Evolutionary conservation across 805 yeast genomes (phyloP).

Genomic region (Yamadazyma kitorensis): DNA sequence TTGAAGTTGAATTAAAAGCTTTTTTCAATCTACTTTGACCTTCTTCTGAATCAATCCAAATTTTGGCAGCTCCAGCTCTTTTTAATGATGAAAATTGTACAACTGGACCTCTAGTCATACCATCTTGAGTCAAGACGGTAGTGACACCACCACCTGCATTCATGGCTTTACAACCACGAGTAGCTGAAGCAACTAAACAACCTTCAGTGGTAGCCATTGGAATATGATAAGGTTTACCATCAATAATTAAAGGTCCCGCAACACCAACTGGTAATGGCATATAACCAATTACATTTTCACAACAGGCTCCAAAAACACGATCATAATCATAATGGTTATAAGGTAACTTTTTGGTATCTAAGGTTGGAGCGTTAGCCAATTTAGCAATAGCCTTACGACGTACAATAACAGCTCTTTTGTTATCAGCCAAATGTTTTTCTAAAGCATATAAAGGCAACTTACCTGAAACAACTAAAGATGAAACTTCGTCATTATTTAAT

Average conservation of each 20-base stretch:
- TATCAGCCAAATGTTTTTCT: constrained; percentile 87
- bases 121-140: constrained; percentile 90
- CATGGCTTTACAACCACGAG: constrained; percentile 98
- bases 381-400: constrained; percentile 92
- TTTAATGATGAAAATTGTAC: constrained; percentile 78
- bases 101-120: constrained; percentile 99
- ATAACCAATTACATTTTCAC: constrained; percentile 96
- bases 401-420: constrained; percentile 86
- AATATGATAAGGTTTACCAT: constrained; percentile 81
- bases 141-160: constrained; percentile 96
- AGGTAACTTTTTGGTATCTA: constrained; percentile 72
- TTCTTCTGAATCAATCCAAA: constrained; percentile 94
- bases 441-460: constrained; percentile 89
- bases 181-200: constrained; percentile 95
- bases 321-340: constrained; percentile 84
- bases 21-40: constrained; percentile 80
- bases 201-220: constrained; percentile 99
- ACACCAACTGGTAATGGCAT: constrained; percentile 97
- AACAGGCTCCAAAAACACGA: constrained; percentile 97
- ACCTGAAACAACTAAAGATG: constrained; percentile 65
- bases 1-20: constrained; percentile 93
- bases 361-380: constrained; percentile 75
- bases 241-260: constrained; percentile 94
- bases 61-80: constrained; percentile 92
- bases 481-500: constrained; percentile 71